These are phyloP conservation scores for Nemania serpens DNA, from an alignment of 2,329 filamentous ascomycete genomes.

Conservation along the genomic window DNA sequence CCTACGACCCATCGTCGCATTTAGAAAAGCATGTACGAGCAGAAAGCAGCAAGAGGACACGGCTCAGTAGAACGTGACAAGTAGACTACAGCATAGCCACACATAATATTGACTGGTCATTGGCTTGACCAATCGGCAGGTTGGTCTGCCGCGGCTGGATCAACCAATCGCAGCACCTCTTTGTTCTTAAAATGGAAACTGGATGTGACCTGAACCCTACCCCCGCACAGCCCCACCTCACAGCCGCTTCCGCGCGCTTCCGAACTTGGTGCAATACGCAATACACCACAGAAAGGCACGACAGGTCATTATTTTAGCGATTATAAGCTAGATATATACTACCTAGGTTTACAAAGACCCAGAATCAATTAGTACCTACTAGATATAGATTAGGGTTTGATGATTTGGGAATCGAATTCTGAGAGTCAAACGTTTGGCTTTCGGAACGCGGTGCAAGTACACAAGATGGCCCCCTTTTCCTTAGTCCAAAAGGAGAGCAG, in stretches of 20 bases:
- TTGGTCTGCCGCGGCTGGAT: neutral
- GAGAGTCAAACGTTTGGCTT: too few species aligned
- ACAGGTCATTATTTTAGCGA: too few species aligned
- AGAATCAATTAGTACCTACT: too few species aligned
- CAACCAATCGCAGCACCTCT: constrained; percentile 9
- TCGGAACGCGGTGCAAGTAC: too few species aligned
- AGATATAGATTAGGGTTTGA: too few species aligned
- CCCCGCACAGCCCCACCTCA: neutral
- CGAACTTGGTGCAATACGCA: neutral
- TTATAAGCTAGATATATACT: too few species aligned
- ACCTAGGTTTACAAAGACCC: too few species aligned
- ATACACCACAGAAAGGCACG: too few species aligned
- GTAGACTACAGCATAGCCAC: neutral
- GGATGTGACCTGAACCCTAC: constrained; percentile 1
- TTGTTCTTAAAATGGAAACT: constrained; percentile 26
- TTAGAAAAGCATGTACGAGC: neutral
- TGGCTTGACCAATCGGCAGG: neutral
- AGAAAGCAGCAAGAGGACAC: too few species aligned
- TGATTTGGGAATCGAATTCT: too few species aligned
- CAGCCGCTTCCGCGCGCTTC: constrained; percentile 21
- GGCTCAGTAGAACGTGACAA: neutral
- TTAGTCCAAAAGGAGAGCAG: too few species aligned
- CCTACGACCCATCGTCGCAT: neutral
- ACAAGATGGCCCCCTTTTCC: too few species aligned
- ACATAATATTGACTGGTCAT: neutral